Percentiles rank a stretch among this genome's conserved stretches.
Evolutionary conservation across 805 yeast genomes (phyloP).

Genomic region (Saccharomyces mikatae): DNA sequence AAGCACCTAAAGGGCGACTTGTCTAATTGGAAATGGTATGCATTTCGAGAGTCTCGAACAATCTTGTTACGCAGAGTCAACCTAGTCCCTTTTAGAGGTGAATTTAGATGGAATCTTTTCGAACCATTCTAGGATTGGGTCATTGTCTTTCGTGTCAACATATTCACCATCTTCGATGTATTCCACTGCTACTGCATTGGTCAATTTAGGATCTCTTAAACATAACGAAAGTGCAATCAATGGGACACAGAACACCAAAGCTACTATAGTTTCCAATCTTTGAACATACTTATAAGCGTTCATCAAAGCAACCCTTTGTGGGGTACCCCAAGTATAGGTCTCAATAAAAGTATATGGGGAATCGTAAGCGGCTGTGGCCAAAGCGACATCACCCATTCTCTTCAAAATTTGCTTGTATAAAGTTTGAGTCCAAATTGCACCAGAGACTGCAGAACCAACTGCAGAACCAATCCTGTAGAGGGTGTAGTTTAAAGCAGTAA

Average conservation of each 20-base stretch:
- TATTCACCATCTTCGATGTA: conserved; percentile 23
- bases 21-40: background rate
- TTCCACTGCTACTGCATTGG: conserved; percentile 22
- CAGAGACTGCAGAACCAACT: conserved; percentile 55
- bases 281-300: conserved; percentile 53
- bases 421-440: conserved; percentile 64
- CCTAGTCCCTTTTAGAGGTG: conserved; percentile 1
- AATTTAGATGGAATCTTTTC: background rate
- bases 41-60: background rate
- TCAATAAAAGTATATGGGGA: conserved; percentile 45
- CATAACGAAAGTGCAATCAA: conserved; percentile 20
- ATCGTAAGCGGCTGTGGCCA: conserved; percentile 42
- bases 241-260: conserved; percentile 23
- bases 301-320: conserved; percentile 50
- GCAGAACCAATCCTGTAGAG: conserved; percentile 59
- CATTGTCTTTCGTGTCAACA: conserved; percentile 12
- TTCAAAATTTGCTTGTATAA: conserved; percentile 39
- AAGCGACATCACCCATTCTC: conserved; percentile 30
- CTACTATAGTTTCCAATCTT: conserved; percentile 44
- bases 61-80: background rate
- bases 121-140: conserved; percentile 19
- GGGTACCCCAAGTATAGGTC: conserved; percentile 52
- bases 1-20: too few species aligned
- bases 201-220: conserved; percentile 22
- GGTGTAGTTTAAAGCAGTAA: conserved; percentile 51